These are phyloP conservation scores for Exophiala viscosa DNA, from an alignment of 2,329 filamentous ascomycete species.

Conservation along the genomic window DNA sequence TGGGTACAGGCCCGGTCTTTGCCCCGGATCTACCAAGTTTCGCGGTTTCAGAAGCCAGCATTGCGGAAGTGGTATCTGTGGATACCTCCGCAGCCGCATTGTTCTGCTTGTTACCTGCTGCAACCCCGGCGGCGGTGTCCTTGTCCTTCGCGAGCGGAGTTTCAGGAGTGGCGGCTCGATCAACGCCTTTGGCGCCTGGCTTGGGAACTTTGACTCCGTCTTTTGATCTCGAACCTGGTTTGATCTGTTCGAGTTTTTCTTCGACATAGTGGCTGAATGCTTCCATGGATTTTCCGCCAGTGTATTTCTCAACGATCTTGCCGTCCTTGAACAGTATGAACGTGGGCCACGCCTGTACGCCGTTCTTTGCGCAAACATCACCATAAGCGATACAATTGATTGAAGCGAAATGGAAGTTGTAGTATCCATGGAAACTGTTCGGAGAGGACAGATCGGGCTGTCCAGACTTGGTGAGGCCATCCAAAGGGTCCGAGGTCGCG, in stretches of 20 bases:
- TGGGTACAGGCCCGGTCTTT: constrained; percentile 55
- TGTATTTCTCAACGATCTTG: constrained; percentile 58
- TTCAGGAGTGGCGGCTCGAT: constrained; percentile 39
- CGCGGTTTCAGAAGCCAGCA: constrained; percentile 28
- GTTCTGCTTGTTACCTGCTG: constrained; percentile 42
- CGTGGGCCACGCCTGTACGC: constrained; percentile 69
- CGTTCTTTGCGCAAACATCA: constrained; percentile 68
- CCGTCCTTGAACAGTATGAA: constrained; percentile 79
- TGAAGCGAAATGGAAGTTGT: constrained; percentile 82
- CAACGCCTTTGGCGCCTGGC: constrained; percentile 58
- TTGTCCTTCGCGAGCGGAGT: constrained; percentile 42
- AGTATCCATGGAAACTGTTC: constrained; percentile 73
- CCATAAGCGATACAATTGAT: constrained; percentile 82
- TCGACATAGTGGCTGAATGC: constrained; percentile 70
- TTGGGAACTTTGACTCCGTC: constrained; percentile 66
- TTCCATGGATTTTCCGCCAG: constrained; percentile 65
- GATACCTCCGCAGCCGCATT: constrained; percentile 35
- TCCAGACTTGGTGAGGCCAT: constrained; percentile 45
- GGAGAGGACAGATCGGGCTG: constrained; percentile 49
- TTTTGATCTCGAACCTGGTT: constrained; percentile 73
- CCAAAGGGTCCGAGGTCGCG: constrained; percentile 71
- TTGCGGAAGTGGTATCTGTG: constrained; percentile 35
- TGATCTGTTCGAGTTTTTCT: constrained; percentile 68
- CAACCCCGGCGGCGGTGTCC: constrained; percentile 36
- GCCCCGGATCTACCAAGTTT: constrained; percentile 51